These are phyloP conservation scores for Calocera viscosa DNA, from an alignment of 768 basidiomycete species.

Conservation along the genomic window DNA sequence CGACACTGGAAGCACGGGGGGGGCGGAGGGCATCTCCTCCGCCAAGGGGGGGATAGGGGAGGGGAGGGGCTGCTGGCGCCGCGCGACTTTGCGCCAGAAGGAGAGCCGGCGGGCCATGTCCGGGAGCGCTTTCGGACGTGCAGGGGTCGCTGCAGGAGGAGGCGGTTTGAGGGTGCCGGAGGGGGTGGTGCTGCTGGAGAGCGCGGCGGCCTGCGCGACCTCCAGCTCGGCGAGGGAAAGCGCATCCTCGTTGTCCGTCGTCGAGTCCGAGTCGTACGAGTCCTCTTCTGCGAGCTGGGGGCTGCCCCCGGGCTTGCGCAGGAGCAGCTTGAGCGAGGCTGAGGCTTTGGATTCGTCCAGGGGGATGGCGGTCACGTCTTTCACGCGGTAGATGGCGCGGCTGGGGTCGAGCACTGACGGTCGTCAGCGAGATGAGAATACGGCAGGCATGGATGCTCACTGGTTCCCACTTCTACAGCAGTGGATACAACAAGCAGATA, in stretches of 20 bases:
- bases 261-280: not conserved
- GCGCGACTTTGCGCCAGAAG: slow-evolving; percentile 10
- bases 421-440: slow-evolving; percentile 3
- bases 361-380: slow-evolving; percentile 58
- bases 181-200: slow-evolving; percentile 4
- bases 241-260: not conserved
- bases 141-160: not conserved
- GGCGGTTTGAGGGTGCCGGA: slow-evolving; percentile 6
- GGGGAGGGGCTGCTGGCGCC: slow-evolving; percentile 10
- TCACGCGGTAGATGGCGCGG: slow-evolving; percentile 54
- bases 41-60: slow-evolving; percentile 23
- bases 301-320: not conserved
- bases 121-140: slow-evolving; percentile 15
- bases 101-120: slow-evolving; percentile 11
- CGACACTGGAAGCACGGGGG: not conserved
- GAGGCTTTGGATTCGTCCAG: slow-evolving; percentile 52
- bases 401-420: slow-evolving; percentile 48
- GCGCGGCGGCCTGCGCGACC: slow-evolving; percentile 14
- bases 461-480: slow-evolving; percentile 47
- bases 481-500: slow-evolving; percentile 63
- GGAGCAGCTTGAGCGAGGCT: slow-evolving; percentile 38
- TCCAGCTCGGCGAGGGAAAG: slow-evolving; percentile 12
- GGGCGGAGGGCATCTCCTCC: slow-evolving; percentile 31
- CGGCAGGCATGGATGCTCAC: slow-evolving; percentile 27
- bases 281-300: not conserved